Evolutionary conservation across 345 rosid species (phyloP).

Genomic region (Heritiera littoralis): DNA sequence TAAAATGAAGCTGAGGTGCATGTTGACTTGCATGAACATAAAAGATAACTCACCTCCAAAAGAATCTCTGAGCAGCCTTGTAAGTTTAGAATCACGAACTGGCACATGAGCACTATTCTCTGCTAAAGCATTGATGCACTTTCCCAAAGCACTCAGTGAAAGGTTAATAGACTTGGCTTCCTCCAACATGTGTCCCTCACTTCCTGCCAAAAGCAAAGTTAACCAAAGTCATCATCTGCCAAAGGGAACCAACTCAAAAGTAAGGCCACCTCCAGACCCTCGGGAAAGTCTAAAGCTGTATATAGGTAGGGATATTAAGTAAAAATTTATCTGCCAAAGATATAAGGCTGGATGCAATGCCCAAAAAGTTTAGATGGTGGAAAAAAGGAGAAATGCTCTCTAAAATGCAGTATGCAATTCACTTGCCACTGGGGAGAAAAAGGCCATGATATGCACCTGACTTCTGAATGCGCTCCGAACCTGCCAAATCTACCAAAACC

Average conservation of each 20-base stretch:
- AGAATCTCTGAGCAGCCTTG: constrained; percentile 82
- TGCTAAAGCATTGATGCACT: constrained; percentile 89
- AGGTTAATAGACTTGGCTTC: constrained; percentile 94
- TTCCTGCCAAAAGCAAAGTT: constrained; percentile 51
- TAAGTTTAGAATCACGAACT: constrained; percentile 87
- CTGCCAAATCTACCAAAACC: constrained; percentile 94
- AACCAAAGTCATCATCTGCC: constrained; percentile 11
- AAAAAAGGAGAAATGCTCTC: not conserved
- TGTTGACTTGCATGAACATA: not conserved
- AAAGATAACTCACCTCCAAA: constrained; percentile 70
- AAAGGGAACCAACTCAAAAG: not conserved
- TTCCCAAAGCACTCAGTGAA: constrained; percentile 85
- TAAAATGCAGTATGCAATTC: not conserved
- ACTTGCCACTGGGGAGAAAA: not conserved
- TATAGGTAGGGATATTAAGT: not conserved
- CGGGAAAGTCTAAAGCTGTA: not conserved
- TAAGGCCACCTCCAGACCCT: not conserved
- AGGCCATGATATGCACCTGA: constrained; percentile 58
- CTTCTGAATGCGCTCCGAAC: constrained; percentile 96
- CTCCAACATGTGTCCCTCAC: constrained; percentile 85
- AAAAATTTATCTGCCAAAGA: not conserved
- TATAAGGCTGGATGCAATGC: constrained; percentile 1
- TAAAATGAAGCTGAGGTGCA: constrained; percentile 18
- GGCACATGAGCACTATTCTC: constrained; percentile 88
- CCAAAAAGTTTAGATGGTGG: not conserved